Evolutionary conservation across 2,329 filamentous ascomycete genomes (phyloP).

Genomic region (Aspergillus sp.): DNA sequence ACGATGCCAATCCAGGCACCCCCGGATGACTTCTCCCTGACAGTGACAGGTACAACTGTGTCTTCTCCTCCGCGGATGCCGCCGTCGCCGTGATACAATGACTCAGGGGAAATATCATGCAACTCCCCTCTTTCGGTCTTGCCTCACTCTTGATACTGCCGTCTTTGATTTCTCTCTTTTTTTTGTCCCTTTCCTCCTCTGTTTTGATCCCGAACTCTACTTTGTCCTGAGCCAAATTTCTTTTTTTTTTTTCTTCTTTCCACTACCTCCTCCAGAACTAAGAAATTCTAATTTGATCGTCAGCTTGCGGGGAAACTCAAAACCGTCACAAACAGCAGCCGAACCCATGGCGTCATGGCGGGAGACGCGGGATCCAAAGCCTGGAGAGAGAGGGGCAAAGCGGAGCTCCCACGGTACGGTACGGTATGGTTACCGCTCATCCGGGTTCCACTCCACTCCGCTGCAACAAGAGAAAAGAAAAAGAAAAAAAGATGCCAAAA

Average conservation of each 20-base stretch:
- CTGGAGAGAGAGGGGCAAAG: slow-evolving; percentile 2
- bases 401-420: slow-evolving; percentile 10
- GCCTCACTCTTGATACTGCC: background rate
- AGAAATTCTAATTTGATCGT: slow-evolving; percentile 9
- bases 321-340: slow-evolving; percentile 8
- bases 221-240: background rate
- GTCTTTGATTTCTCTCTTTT: too few relatives aligned
- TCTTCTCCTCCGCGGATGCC: background rate
- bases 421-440: slow-evolving; percentile 13
- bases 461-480: background rate
- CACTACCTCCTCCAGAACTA: too few relatives aligned
- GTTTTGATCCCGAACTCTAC: background rate
- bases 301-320: slow-evolving; percentile 21
- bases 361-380: slow-evolving; percentile 10
- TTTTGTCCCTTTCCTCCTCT: background rate
- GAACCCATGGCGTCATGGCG: slow-evolving; percentile 24
- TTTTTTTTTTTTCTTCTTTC: background rate
- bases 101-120: background rate
- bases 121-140: background rate
- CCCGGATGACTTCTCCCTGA: slow-evolving; percentile 7
- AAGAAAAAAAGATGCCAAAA: background rate
- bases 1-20: slow-evolving; percentile 7
- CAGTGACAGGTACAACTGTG: background rate
- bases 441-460: slow-evolving; percentile 4
- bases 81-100: background rate